Evolutionary conservation across 805 yeast species (phyloP), one percentile per base, ranked within the genome.

Genomic region (Barnettozyma wickerhamii): DNA sequence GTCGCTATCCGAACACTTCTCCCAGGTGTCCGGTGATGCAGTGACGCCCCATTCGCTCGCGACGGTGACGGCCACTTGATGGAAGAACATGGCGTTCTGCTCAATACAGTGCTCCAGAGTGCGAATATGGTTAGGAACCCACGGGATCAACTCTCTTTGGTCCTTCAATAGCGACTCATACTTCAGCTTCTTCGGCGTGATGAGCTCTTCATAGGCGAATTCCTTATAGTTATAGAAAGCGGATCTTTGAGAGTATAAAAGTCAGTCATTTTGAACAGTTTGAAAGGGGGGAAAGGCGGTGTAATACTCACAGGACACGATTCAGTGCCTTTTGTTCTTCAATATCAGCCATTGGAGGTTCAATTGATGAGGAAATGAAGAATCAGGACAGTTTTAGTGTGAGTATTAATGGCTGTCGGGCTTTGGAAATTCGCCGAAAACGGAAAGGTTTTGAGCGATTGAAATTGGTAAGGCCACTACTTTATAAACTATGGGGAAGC

Each of bases 21-120:
- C 45, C 83, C 83, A 78, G 4, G 52, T 47, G 1, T 45, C 27
- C 0, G 74, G 71, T 32, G 59, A 56, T 0, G 59, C 24, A 0
- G 65, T 43, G 2, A 68, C 71, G 0, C 77, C 81, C 84, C 84
- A 80, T 35, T 64, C 67, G 1, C 46, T 45, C 4, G 80, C 74
- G 3, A 76, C 65, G 0, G 58, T 46, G 0, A 55, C 10, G 0
- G 81, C 77, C 35, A 79, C 55, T 1, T 55, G 44, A 32, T 64
- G 59, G 4, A 72, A 62, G 51, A 77, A 78, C 9, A 48, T 48
- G 19, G 63, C 65, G 51, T 80, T 81, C 30, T 64, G 55, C 2
- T 56, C 59, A 14, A 79, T 65, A 27, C 78, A 69, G 34, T 62
- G 60, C 27, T 59, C 62, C 19, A 79, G 41, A 18, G 67, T 56